Evolutionary conservation across 306 rosid genomes (phyloP).

Genomic region (Betula pendula): DNA sequence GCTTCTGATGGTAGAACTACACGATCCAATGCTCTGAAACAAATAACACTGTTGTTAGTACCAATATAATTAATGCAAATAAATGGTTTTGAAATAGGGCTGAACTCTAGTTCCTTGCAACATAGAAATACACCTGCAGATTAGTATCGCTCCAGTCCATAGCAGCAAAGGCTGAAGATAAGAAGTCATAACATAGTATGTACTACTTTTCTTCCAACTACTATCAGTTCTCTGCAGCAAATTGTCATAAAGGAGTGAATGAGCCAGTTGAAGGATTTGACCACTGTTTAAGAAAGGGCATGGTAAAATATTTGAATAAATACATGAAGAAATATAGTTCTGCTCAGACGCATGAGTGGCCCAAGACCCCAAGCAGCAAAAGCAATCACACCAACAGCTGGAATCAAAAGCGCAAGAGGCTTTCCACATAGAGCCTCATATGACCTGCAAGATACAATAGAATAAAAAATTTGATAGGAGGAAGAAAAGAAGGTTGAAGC

Average conservation of each 20-base stretch:
- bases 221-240: constrained; percentile 68
- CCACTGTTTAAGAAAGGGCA: constrained; percentile 22
- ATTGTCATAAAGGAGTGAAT: constrained; percentile 26
- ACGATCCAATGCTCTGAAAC: constrained; percentile 87
- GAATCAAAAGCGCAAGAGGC: constrained; percentile 60
- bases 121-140: constrained; percentile 69
- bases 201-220: constrained; percentile 84
- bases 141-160: constrained; percentile 81
- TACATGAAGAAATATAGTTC: constrained; percentile 76
- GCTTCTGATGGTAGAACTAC: constrained; percentile 70
- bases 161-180: constrained; percentile 85
- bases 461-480: constrained; percentile 12
- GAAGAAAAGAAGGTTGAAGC: constrained; percentile 10
- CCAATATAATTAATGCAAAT: constrained; percentile 13
- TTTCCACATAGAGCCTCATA: constrained; percentile 58
- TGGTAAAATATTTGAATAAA: constrained; percentile 20
- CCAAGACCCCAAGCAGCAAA: constrained; percentile 89
- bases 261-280: constrained; percentile 16
- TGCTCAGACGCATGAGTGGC: constrained; percentile 72
- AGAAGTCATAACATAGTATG: constrained; percentile 56
- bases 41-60: constrained; percentile 31
- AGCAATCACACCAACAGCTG: constrained; percentile 79
- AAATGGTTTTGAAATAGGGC: neutral
- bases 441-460: constrained; percentile 51
- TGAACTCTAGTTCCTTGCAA: constrained; percentile 16